Evolutionary conservation across 768 basidiomycete species (phyloP).

Genomic region (Lactarius sanguifluus): DNA sequence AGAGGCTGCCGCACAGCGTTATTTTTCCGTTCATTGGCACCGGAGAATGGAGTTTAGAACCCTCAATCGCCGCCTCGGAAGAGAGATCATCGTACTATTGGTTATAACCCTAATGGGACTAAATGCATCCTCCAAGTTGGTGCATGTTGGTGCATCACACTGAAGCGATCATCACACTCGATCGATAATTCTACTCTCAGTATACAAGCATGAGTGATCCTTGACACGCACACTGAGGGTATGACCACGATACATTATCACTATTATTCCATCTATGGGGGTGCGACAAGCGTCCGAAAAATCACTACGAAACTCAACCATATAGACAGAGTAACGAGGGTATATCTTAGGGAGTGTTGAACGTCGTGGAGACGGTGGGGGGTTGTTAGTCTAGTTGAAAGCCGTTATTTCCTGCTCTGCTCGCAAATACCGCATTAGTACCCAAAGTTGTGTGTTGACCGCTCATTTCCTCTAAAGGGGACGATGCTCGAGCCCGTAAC

Average conservation of each 20-base stretch:
- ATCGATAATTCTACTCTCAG: too few species aligned
- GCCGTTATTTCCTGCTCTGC: neutral
- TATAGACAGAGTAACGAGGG: neutral
- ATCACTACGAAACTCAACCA: neutral
- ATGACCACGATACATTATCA: too few species aligned
- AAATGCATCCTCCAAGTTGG: too few species aligned
- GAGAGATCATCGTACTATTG: neutral
- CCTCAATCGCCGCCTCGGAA: neutral
- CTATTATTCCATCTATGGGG: neutral
- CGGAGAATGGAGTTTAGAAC: neutral
- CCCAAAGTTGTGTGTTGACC: too few species aligned
- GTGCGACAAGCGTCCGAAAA: neutral
- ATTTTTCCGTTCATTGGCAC: too few species aligned
- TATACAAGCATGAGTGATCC: too few species aligned
- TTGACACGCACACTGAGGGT: too few species aligned
- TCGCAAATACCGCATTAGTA: neutral
- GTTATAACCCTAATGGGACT: too few species aligned
- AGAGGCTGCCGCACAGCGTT: too few species aligned
- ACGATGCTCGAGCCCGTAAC: conserved; percentile 33
- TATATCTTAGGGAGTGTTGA: neutral
- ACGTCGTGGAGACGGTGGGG: neutral
- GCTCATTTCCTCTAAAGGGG: conserved; percentile 20
- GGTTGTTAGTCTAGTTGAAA: neutral
- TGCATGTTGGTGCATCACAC: too few species aligned
- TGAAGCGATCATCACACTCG: too few species aligned